phyloP scores from a whole-genome alignment of 768 basidiomycete species.

The Trametes gibbosa region DNA sequence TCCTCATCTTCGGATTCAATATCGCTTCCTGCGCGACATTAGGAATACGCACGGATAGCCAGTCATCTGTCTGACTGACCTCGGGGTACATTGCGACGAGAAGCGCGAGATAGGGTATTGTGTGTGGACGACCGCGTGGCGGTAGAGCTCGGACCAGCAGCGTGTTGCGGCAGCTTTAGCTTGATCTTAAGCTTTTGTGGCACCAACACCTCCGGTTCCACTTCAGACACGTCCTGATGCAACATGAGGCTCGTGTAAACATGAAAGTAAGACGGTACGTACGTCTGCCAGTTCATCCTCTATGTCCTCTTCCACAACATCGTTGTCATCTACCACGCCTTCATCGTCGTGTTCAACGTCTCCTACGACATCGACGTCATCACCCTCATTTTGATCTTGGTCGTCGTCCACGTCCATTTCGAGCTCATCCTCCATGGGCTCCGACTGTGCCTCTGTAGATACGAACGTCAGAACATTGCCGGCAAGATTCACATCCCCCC shows the following conservation, averaged over 20 bases:
- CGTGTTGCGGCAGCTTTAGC: constrained; percentile 50
- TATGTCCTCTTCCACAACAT: constrained; percentile 36
- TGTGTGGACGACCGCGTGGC: not conserved
- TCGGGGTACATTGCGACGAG: constrained; percentile 18
- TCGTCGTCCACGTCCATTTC: constrained; percentile 41
- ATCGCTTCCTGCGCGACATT: constrained; percentile 31
- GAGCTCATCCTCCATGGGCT: constrained; percentile 36
- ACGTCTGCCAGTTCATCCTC: constrained; percentile 29
- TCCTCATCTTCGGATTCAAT: constrained; percentile 47
- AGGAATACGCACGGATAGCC: not conserved
- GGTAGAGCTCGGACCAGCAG: constrained; percentile 4
- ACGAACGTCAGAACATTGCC: not conserved
- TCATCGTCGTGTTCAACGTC: constrained; percentile 28
- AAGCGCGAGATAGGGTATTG: constrained; percentile 14
- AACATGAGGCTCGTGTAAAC: not conserved
- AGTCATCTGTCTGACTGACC: constrained; percentile 6
- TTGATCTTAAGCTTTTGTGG: constrained; percentile 56
- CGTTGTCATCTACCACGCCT: constrained; percentile 36
- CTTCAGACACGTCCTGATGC: constrained; percentile 31
- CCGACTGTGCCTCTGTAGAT: constrained; percentile 28
- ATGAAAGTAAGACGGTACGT: not conserved
- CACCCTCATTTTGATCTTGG: constrained; percentile 23
- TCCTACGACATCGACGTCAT: constrained; percentile 26
- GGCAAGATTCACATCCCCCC: not conserved
- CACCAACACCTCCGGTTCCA: constrained; percentile 21